Percentiles rank a stretch among this genome's conserved stretches.
Evolutionary conservation across 73 alveolate genomes (phyloP).

Genomic region (Paramecium octaurelia): DNA sequence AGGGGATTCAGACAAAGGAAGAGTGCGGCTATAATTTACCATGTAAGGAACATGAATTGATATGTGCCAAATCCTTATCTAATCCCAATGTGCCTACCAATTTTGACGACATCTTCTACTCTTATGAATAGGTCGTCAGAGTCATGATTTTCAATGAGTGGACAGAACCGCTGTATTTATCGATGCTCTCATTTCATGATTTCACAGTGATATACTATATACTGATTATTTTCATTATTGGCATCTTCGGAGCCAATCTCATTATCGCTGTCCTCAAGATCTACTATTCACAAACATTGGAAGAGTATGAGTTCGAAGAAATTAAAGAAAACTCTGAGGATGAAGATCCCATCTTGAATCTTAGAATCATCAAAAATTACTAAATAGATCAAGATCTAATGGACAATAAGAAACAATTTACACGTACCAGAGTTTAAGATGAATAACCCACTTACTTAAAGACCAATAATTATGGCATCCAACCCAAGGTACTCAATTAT

Average conservation of each 20-base stretch:
- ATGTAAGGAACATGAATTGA: not conserved
- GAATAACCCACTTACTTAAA: not conserved
- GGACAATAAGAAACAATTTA: not conserved
- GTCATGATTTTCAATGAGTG: constrained; percentile 34
- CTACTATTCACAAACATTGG: not conserved
- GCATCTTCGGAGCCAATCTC: constrained; percentile 39
- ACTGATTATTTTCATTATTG: not conserved
- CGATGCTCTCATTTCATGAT: constrained; percentile 31
- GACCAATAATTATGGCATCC: not conserved
- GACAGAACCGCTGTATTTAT: constrained; percentile 28
- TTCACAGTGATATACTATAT: not conserved
- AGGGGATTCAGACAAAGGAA: not conserved
- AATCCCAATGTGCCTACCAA: not conserved
- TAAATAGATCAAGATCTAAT: not conserved
- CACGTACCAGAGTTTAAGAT: not conserved
- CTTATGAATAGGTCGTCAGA: constrained; percentile 1
- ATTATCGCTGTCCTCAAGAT: constrained; percentile 1
- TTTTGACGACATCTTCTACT: constrained; percentile 15
- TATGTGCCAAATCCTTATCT: not conserved
- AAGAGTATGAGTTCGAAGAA: not conserved
- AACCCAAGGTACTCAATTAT: not conserved
- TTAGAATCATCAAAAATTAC: not conserved
- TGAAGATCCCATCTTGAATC: not conserved
- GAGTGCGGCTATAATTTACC: not conserved
- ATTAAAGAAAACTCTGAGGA: not conserved